phyloP scores from a whole-genome alignment of 768 basidiomycete genomes.

The Agrocybe pediades region DNA sequence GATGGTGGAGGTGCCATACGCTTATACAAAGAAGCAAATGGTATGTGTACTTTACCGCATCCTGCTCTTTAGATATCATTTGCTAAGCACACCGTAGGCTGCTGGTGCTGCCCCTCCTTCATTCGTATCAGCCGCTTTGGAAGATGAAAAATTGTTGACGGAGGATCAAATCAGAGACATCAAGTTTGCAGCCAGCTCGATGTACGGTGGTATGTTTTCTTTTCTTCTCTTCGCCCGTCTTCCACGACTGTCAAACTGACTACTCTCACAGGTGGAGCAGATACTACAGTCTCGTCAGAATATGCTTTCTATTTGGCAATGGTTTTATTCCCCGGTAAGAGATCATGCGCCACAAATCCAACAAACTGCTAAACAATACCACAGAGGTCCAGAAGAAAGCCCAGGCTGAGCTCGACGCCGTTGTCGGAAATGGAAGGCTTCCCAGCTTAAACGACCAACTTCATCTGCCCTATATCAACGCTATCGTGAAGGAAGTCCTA shows the following conservation, averaged over 20 bases:
- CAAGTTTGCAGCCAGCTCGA: constrained; percentile 44
- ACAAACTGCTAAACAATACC: constrained; percentile 2
- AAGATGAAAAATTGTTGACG: constrained; percentile 32
- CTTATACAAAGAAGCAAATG: constrained; percentile 47
- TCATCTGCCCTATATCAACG: constrained; percentile 50
- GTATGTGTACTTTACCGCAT: constrained; percentile 27
- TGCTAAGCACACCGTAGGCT: constrained; percentile 27
- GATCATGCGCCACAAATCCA: background rate
- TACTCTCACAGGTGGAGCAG: constrained; percentile 45
- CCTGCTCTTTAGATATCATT: background rate
- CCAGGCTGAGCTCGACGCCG: constrained; percentile 51
- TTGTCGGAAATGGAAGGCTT: constrained; percentile 37
- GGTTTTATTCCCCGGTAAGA: constrained; percentile 38
- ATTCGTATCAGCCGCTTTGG: constrained; percentile 43
- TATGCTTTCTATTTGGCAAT: constrained; percentile 53
- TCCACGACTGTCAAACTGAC: background rate
- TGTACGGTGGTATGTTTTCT: constrained; percentile 41
- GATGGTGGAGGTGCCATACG: constrained; percentile 46
- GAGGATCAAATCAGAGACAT: constrained; percentile 37
- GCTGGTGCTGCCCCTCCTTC: constrained; percentile 43
- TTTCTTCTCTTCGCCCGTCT: background rate
- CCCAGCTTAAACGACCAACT: constrained; percentile 42
- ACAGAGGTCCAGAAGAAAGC: constrained; percentile 52
- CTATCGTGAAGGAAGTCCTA: constrained; percentile 47
- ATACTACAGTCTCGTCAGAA: constrained; percentile 48